These are phyloP conservation scores for Perilla frutescens DNA, from an alignment of 257 asterid genomes.

Conservation along the genomic window DNA sequence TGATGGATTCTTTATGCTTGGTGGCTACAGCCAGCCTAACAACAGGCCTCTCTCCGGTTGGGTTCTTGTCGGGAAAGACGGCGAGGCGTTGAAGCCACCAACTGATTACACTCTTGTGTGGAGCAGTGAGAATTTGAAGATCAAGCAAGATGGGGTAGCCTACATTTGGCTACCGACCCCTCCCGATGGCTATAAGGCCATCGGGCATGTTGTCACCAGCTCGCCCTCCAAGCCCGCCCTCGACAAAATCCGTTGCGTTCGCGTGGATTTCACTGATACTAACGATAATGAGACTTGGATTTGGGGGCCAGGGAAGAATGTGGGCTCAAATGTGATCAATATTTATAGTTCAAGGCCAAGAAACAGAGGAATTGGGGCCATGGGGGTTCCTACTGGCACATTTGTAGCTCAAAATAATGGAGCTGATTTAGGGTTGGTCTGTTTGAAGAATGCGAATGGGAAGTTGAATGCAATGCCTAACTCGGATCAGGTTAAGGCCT, in stretches of 20 bases:
- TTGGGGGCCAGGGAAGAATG: conserved; percentile 48
- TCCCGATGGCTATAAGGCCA: conserved; percentile 58
- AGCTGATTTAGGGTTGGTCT: conserved; percentile 37
- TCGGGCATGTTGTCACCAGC: conserved; percentile 56
- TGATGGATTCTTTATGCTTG: conserved; percentile 73
- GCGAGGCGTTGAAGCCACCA: conserved; percentile 51
- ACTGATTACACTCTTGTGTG: conserved; percentile 63
- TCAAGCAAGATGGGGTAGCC: conserved; percentile 50
- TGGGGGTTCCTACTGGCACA: conserved; percentile 62
- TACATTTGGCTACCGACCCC: conserved; percentile 64
- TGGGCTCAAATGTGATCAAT: conserved; percentile 33
- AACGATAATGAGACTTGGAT: conserved; percentile 50
- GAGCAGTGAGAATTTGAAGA: conserved; percentile 51
- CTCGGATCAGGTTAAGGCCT: conserved; percentile 54
- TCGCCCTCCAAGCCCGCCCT: conserved; percentile 54
- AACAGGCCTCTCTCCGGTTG: conserved; percentile 65
- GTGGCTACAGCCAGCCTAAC: conserved; percentile 75
- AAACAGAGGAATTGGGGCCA: conserved; percentile 50
- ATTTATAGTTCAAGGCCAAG: conserved; percentile 55
- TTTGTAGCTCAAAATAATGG: conserved; percentile 52
- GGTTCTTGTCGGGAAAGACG: conserved; percentile 71
- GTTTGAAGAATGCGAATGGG: conserved; percentile 53
- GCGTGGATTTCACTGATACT: conserved; percentile 47
- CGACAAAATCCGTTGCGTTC: conserved; percentile 54
- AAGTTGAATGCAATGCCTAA: conserved; percentile 62